Evolutionary conservation across 1,284 basidiomycete genomes (phyloP).

Genomic region (Ceratobasidium sp.): DNA sequence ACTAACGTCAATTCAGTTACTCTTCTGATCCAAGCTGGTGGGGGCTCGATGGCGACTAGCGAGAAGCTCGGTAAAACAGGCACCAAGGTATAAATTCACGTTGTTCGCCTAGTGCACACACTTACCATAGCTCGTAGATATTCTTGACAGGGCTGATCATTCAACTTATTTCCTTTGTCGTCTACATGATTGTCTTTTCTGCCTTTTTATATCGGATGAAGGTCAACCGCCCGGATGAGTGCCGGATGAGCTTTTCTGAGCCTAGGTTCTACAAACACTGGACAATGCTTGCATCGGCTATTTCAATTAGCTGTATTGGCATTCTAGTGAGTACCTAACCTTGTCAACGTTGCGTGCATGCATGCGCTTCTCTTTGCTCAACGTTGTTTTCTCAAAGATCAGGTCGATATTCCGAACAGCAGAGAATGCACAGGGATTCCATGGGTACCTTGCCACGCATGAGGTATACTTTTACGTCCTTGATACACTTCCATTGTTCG

Average conservation of each 20-base stretch:
- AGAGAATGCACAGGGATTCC: constrained; percentile 69
- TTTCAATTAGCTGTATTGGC: constrained; percentile 67
- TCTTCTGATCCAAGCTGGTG: constrained; percentile 67
- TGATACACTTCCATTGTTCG: constrained; percentile 68
- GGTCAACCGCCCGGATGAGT: constrained; percentile 44
- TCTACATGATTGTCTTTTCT: constrained; percentile 64
- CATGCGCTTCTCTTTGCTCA: not conserved
- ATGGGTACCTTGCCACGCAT: constrained; percentile 64
- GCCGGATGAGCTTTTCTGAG: constrained; percentile 39
- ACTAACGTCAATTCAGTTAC: constrained; percentile 64
- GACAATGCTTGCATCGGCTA: constrained; percentile 63
- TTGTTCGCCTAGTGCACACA: not conserved
- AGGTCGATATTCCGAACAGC: constrained; percentile 71
- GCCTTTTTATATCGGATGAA: constrained; percentile 65
- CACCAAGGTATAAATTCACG: constrained; percentile 32
- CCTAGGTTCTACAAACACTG: constrained; percentile 62
- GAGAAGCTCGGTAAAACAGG: constrained; percentile 45
- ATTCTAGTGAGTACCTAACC: constrained; percentile 59
- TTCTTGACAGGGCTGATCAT: constrained; percentile 68
- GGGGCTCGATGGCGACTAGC: constrained; percentile 50
- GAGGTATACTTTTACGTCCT: constrained; percentile 70
- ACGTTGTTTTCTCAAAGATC: constrained; percentile 55
- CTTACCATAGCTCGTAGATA: constrained; percentile 51
- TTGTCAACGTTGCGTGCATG: not conserved
- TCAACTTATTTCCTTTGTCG: constrained; percentile 67